These are phyloP conservation scores for Fraxinus xanthoxyloides DNA, from an alignment of 305 asterid genomes.

Conservation along the genomic window DNA sequence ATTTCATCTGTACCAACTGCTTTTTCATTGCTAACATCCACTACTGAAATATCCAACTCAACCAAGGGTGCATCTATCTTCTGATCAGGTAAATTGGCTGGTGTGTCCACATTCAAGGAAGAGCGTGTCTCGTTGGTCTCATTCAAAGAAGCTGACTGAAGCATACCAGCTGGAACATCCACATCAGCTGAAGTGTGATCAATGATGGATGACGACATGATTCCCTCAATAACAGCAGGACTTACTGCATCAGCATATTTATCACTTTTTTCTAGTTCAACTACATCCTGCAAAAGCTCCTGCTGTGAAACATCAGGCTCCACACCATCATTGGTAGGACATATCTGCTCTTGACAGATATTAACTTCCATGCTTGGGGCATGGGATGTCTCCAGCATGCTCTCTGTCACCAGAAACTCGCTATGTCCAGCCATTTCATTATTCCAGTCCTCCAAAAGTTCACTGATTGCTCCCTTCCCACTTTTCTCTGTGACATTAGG, in stretches of 20 bases:
- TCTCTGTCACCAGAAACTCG: conserved; percentile 30
- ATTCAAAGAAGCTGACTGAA: conserved; percentile 27
- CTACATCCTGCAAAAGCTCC: conserved; percentile 35
- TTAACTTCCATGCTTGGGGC: conserved; percentile 23
- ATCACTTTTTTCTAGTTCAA: conserved; percentile 35
- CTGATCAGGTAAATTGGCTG: conserved; percentile 30
- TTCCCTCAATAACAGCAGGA: conserved; percentile 24
- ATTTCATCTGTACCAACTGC: conserved; percentile 33
- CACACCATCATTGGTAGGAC: conserved; percentile 26
- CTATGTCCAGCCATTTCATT: conserved; percentile 30
- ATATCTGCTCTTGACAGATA: conserved; percentile 26
- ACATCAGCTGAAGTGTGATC: conserved; percentile 33
- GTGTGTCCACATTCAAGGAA: conserved; percentile 25
- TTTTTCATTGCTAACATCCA: conserved; percentile 34
- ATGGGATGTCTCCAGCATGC: conserved; percentile 34
- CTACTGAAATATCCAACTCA: conserved; percentile 32
- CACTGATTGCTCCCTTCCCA: conserved; percentile 27
- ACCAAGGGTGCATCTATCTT: conserved; percentile 29
- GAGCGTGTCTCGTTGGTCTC: conserved; percentile 28
- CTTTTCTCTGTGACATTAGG: conserved; percentile 23
- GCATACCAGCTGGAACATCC: conserved; percentile 28
- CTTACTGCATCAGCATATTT: conserved; percentile 28
- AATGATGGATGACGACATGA: conserved; percentile 21
- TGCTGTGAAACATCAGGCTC: conserved; percentile 27
- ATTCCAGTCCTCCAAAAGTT: conserved; percentile 26